Conservation (phyloP, 495 filamentous ascomycete genomes). For the Hyaloscypha bicolor region DNA sequence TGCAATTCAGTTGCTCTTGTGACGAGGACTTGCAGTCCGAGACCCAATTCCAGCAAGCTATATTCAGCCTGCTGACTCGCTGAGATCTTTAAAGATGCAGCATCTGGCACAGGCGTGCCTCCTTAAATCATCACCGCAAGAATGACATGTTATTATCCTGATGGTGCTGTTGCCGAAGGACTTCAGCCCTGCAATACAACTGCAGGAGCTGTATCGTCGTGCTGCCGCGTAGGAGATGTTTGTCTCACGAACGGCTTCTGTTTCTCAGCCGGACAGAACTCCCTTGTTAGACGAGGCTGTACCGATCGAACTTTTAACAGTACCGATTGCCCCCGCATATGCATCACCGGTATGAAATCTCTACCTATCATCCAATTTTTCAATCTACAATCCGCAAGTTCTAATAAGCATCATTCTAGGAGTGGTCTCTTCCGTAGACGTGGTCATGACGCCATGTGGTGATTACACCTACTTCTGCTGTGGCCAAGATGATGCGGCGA, state of each 20-base stretch:
- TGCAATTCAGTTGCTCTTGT: not conserved
- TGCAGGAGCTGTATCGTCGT: conserved; percentile 4
- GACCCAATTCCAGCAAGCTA: not conserved
- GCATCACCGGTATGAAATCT: not conserved
- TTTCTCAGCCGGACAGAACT: conserved; percentile 9
- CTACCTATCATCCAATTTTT: not conserved
- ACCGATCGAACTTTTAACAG: conserved; percentile 9
- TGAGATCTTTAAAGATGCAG: not conserved
- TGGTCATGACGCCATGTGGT: conserved; percentile 13
- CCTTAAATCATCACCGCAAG: not conserved
- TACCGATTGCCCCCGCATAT: not conserved
- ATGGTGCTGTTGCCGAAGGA: conserved; percentile 4
- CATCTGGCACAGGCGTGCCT: not conserved
- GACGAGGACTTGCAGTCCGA: too few relatives aligned
- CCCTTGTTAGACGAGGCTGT: conserved; percentile 10
- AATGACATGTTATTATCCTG: conserved; percentile 11
- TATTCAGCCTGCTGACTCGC: not conserved
- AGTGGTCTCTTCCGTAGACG: not conserved
- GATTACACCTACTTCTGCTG: conserved; percentile 6
- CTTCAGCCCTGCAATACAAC: conserved; percentile 11
- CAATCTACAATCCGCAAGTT: not conserved
- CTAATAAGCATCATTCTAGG: not conserved
- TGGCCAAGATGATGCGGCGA: conserved; percentile 6
- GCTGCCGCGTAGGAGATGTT: conserved; percentile 13
- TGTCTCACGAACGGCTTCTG: conserved; percentile 11